Evolutionary conservation across 148 eudicot species (phyloP).

Genomic region (Polygonum aviculare): DNA sequence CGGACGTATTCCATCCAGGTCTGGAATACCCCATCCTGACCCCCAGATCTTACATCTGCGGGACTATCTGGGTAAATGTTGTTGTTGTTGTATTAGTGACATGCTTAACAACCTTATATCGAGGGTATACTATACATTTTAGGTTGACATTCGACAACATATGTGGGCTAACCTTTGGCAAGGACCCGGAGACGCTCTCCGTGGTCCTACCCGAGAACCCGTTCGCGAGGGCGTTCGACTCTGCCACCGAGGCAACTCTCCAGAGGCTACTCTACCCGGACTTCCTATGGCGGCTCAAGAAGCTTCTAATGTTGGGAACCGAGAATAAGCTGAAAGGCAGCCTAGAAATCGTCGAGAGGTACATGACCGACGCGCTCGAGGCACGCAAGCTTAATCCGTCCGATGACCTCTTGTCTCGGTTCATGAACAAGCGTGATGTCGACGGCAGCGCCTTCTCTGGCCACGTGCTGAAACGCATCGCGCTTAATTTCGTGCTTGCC

Average conservation of each 20-base stretch:
- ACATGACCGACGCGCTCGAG: constrained; percentile 51
- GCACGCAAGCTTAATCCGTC: constrained; percentile 61
- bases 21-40: too few species aligned
- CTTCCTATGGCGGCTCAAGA: constrained; percentile 62
- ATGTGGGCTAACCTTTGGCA: constrained; percentile 82
- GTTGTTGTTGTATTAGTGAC: too few species aligned
- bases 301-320: constrained; percentile 41
- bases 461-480: constrained; percentile 58
- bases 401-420: constrained; percentile 68
- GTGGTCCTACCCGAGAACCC: constrained; percentile 59
- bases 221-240: constrained; percentile 61
- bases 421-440: constrained; percentile 60
- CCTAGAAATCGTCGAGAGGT: constrained; percentile 52
- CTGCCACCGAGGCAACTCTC: constrained; percentile 68
- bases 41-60: too few species aligned
- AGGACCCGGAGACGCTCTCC: constrained; percentile 74
- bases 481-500: constrained; percentile 74
- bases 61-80: too few species aligned
- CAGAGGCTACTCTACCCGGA: constrained; percentile 68
- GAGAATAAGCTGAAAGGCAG: constrained; percentile 40
- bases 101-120: too few species aligned
- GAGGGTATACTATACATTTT: too few species aligned
- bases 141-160: constrained; percentile 82
- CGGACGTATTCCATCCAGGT: too few species aligned
- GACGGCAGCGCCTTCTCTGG: constrained; percentile 46